Percentiles rank a stretch among this genome's conserved stretches.
Evolutionary conservation across 2,329 filamentous ascomycete genomes (phyloP).

Genomic region (Leptographium flavum): DNA sequence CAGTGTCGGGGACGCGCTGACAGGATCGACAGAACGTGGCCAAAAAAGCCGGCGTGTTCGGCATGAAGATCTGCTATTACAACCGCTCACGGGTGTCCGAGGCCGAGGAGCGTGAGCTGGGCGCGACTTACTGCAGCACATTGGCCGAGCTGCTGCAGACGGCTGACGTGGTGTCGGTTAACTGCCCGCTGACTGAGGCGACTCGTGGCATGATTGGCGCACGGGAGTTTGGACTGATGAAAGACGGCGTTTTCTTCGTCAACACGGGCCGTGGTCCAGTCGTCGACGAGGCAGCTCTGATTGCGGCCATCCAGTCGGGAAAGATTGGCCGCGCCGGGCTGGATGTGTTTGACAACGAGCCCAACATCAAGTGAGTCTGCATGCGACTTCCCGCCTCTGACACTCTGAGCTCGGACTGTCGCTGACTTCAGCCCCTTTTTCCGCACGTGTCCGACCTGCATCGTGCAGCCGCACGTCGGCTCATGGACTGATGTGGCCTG

Average conservation of each 20-base stretch:
- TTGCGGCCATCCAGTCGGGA: constrained; percentile 30
- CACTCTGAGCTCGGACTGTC: too few species aligned
- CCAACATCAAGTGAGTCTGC: too few species aligned
- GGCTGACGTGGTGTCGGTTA: constrained; percentile 35
- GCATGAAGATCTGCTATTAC: constrained; percentile 42
- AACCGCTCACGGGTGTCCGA: constrained; percentile 29
- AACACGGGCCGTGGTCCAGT: constrained; percentile 41
- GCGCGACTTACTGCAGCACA: constrained; percentile 13
- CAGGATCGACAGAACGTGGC: too few species aligned
- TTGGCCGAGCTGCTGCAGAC: constrained; percentile 27
- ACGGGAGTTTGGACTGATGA: constrained; percentile 30
- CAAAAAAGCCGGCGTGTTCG: too few species aligned
- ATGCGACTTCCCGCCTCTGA: too few species aligned
- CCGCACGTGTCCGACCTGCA: too few species aligned
- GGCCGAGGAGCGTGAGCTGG: constrained; percentile 13
- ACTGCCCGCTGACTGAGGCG: constrained; percentile 25
- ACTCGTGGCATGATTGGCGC: constrained; percentile 27
- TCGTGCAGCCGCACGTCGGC: too few species aligned
- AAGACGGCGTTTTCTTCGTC: constrained; percentile 33
- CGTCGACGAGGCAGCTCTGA: constrained; percentile 34
- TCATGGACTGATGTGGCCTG: too few species aligned
- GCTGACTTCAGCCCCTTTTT: too few species aligned
- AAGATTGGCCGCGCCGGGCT: constrained; percentile 29
- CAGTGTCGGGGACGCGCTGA: too few species aligned
- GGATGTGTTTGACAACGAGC: constrained; percentile 39